Conservation (phyloP, 106 monocot genomes). For the Vanilla planifolia region DNA sequence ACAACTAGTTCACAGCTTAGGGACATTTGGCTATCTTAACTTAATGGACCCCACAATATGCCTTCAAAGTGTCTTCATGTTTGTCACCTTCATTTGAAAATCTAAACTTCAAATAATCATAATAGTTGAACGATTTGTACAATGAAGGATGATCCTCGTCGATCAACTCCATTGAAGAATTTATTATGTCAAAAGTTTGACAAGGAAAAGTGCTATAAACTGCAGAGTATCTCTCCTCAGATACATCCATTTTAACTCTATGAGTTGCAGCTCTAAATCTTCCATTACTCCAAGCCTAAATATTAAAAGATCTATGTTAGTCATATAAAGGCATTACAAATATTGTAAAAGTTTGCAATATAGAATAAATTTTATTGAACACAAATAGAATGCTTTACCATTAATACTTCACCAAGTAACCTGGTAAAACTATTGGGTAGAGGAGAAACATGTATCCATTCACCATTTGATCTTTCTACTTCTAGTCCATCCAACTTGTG, state of each 20-base stretch:
- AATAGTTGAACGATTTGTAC: slow-evolving; percentile 12
- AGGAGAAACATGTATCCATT: background rate
- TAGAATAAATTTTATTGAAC: too few relatives aligned
- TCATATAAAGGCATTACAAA: too few relatives aligned
- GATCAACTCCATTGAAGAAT: slow-evolving; percentile 18
- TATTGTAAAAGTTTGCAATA: too few relatives aligned
- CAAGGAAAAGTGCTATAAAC: background rate
- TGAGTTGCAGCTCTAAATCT: slow-evolving; percentile 7
- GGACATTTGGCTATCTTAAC: too few relatives aligned
- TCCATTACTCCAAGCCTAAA: slow-evolving; percentile 27
- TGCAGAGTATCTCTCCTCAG: background rate
- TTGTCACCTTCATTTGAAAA: background rate
- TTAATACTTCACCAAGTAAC: background rate
- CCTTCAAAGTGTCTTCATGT: background rate
- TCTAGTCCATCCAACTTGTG: background rate
- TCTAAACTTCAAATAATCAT: slow-evolving; percentile 4
- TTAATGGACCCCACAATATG: too few relatives aligned
- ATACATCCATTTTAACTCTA: background rate
- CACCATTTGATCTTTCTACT: background rate
- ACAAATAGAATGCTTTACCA: too few relatives aligned
- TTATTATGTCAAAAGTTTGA: background rate
- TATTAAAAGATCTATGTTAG: background rate
- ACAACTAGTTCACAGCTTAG: too few relatives aligned
- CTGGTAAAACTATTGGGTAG: background rate
- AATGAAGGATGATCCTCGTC: slow-evolving; percentile 11